Percentiles rank a stretch among this genome's conserved stretches.
Conservation (phyloP, 148 eudicot species). For the Heliamphora exappendiculata region DNA sequence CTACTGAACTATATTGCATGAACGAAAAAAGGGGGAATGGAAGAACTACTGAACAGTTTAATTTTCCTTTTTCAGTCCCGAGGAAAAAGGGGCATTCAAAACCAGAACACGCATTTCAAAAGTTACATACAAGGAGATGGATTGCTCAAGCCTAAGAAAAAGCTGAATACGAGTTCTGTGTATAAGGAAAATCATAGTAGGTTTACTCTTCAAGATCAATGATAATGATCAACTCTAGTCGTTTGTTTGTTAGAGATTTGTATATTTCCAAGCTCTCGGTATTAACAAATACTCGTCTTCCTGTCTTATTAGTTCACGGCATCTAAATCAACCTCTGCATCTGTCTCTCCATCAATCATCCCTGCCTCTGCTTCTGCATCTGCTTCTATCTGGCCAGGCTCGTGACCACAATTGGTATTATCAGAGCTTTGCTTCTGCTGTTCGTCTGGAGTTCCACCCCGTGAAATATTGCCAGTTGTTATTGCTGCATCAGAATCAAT, state of each 20-base stretch:
- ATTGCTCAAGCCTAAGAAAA: background rate
- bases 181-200: background rate
- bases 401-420: slow-evolving; percentile 29
- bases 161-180: background rate
- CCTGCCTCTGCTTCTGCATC: slow-evolving; percentile 57
- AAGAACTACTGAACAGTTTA: background rate
- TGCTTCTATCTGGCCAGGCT: slow-evolving; percentile 70
- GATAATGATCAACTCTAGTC: background rate
- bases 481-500: slow-evolving; percentile 53
- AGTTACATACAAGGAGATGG: background rate
- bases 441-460: slow-evolving; percentile 57
- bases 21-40: background rate
- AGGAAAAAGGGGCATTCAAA: background rate
- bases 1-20: background rate
- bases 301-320: slow-evolving; percentile 24
- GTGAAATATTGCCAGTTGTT: slow-evolving; percentile 47
- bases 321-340: slow-evolving; percentile 67
- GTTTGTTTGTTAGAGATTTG: background rate
- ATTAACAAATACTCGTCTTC: background rate
- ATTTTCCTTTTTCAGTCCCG: background rate
- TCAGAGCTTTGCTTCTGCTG: slow-evolving; percentile 64
- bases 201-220: background rate
- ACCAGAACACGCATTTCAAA: background rate
- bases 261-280: background rate
- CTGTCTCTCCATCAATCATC: slow-evolving; percentile 72